Conservation (phyloP, 306 rosid genomes). For the Lotus japonicus region DNA sequence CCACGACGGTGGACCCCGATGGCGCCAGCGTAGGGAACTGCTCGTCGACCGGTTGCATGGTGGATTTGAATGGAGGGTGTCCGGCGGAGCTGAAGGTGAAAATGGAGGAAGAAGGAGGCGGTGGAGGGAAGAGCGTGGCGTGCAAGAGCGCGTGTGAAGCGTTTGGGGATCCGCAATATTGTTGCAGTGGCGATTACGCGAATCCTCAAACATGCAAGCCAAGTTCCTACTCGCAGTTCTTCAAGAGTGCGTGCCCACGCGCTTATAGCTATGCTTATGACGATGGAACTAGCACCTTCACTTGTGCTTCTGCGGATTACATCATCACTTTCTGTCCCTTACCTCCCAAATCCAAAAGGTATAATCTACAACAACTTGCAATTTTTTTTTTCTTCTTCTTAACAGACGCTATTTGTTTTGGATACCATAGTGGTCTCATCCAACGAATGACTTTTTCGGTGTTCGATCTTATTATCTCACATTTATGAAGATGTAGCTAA, state of each 20-base stretch:
- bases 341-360: slow-evolving; percentile 41
- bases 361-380: neutral
- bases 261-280: slow-evolving; percentile 83
- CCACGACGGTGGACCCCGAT: slow-evolving; percentile 40
- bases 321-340: slow-evolving; percentile 56
- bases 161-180: slow-evolving; percentile 56
- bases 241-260: slow-evolving; percentile 59
- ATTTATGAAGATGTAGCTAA: too few relatives aligned
- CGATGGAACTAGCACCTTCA: slow-evolving; percentile 74
- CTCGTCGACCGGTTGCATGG: slow-evolving; percentile 44
- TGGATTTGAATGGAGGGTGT: slow-evolving; percentile 52
- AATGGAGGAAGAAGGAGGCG: neutral
- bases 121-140: slow-evolving; percentile 34
- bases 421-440: too few relatives aligned
- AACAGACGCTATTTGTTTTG: too few relatives aligned
- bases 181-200: slow-evolving; percentile 66
- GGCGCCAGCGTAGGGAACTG: slow-evolving; percentile 45
- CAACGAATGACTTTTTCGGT: too few relatives aligned
- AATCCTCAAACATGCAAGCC: slow-evolving; percentile 53
- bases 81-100: slow-evolving; percentile 48
- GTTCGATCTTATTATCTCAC: too few relatives aligned
- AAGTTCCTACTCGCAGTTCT: slow-evolving; percentile 44
- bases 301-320: slow-evolving; percentile 54
- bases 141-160: slow-evolving; percentile 83
- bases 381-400: too few relatives aligned